Base-by-base conservation (phyloP, 352 stramenopile genomes). In the Pythium brachiatum region DNA sequence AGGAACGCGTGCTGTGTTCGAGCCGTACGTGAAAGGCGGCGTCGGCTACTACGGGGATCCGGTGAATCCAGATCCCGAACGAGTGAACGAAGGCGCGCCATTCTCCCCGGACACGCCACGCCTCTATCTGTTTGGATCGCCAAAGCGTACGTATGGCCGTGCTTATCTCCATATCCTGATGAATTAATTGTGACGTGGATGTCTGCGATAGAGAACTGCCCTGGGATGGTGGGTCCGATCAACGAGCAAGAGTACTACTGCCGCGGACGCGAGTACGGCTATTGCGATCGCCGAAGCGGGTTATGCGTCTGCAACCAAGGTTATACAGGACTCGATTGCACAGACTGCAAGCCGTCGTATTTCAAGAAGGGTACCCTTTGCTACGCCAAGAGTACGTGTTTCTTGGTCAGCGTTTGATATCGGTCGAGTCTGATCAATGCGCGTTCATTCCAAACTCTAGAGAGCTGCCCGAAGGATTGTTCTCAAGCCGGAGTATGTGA, bases 301-400 rank as follows among this genome's bases (percentile, higher is more conserved):
- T 82, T 93, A 1, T 99, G 96, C 63, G 94, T 96, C 31, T 99
- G 96, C 68, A 98, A 97, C 57, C 72, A 89, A 39, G 96, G 96
- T 2, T 98, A 98, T 74, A 87, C 85, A 26, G 96, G 96, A 1
- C 59, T 95, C 3, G 87, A 94, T 51, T 99, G 95, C 66, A 88
- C 81, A 3, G 53, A 72, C 21, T 99, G 96, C 65, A 86, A 80
- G 51, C 77, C 91, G 1, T 90, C 89, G 15, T 94, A 97, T 71
- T 97, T 94, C 72, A 70, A 77, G 23, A 62, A 81, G 43, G 92
- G 92, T 23, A 73, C 69, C 11, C 64, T 98, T 25, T 98, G 95
- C 60, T 94, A 95, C 59, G 74, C 88, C 2, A 98, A 97, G 75
- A 86, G 85, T 86, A 71, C 26, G 60, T 78, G 27, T 18, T 23